Percentiles rank a stretch among this genome's conserved stretches.
phyloP scores from a whole-genome alignment of 257 asterid genomes.

The Solanum boliviense region DNA sequence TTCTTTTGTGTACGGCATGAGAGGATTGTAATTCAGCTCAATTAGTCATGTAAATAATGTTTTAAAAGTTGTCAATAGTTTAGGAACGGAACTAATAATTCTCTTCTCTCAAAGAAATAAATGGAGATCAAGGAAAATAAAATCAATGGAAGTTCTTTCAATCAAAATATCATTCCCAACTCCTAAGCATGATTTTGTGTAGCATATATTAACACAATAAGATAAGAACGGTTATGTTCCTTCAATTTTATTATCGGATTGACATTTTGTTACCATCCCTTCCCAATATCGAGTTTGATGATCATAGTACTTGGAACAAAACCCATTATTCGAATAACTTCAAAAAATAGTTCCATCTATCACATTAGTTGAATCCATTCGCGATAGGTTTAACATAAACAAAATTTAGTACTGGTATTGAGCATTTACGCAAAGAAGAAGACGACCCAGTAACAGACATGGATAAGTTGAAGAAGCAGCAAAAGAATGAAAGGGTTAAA shows the following conservation, averaged over 20 bases:
- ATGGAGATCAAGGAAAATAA: no score
- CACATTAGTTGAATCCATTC: neutral
- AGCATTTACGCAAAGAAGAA: neutral
- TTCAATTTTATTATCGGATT: neutral
- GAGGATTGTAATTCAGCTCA: neutral
- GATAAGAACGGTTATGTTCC: neutral
- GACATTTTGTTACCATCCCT: neutral
- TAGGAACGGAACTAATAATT: neutral
- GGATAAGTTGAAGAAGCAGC: neutral
- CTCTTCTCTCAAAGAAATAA: neutral
- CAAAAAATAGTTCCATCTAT: neutral
- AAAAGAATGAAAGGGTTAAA: neutral
- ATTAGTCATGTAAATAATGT: accelerated
- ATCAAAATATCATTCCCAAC: neutral
- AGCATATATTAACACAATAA: neutral
- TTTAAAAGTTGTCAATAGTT: neutral
- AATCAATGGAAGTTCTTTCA: neutral
- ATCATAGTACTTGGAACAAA: neutral
- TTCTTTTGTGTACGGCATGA: neutral
- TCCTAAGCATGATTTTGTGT: neutral
- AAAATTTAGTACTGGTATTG: neutral
- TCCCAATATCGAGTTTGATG: neutral
- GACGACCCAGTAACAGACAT: neutral
- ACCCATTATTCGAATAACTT: neutral
- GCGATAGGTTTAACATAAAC: neutral